A percentile compares a stretch with the other conserved stretches of the same genome.
These are phyloP conservation scores for Strobilomyces dryophilus DNA, from an alignment of 768 basidiomycete genomes.

Conservation along the genomic window DNA sequence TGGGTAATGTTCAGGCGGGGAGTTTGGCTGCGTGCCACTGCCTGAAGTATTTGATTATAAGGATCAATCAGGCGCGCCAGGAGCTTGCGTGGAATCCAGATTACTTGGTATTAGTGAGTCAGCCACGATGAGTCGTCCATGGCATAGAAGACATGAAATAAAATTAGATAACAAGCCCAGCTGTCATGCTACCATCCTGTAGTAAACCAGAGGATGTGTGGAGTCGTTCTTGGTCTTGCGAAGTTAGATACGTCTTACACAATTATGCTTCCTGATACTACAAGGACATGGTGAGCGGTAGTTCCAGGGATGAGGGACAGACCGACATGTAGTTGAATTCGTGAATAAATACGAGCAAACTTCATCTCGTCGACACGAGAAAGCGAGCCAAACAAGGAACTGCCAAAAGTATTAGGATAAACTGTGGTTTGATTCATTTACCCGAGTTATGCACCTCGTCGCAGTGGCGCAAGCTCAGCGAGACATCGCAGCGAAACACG, in stretches of 20 bases:
- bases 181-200: neutral
- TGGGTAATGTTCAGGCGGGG: neutral
- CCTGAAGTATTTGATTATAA: neutral
- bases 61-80: neutral
- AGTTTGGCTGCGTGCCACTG: neutral
- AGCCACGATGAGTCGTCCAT: neutral
- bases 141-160: neutral
- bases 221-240: neutral
- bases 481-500: constrained; percentile 5
- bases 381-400: neutral
- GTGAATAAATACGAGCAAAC: no score
- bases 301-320: neutral
- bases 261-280: constrained; percentile 7
- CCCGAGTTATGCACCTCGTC: constrained; percentile 1
- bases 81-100: neutral
- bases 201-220: neutral
- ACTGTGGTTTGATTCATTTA: neutral
- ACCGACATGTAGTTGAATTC: neutral
- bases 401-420: constrained; percentile 1
- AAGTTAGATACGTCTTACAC: neutral
- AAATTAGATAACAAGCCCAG: neutral
- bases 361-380: constrained; percentile 5
- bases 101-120: neutral
- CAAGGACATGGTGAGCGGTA: neutral
- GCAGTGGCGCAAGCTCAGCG: constrained; percentile 1